A percentile compares a stretch with the other conserved stretches of the same genome.
These are phyloP conservation scores for Quercus alba DNA, from an alignment of 306 rosid genomes.

Conservation along the genomic window DNA sequence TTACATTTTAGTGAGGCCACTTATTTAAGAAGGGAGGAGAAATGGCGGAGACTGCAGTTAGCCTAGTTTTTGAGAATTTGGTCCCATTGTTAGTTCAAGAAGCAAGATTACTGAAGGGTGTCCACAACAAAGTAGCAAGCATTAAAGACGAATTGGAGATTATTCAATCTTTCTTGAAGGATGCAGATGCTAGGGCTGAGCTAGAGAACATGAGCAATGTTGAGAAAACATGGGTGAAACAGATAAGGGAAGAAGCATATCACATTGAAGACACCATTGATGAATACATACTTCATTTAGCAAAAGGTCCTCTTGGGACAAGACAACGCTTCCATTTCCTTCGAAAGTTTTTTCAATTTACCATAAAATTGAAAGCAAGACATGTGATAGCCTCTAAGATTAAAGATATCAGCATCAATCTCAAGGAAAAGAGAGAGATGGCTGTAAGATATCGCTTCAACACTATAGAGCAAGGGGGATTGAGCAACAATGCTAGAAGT, in stretches of 20 bases:
- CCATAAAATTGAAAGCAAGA: accelerated
- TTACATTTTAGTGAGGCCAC: no score
- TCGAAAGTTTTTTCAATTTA: no score
- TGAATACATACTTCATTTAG: neutral
- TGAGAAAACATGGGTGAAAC: slow-evolving; percentile 1
- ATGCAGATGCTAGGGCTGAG: neutral
- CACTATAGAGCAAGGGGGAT: no score
- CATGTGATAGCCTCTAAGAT: neutral
- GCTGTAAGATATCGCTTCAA: neutral
- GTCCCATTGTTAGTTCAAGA: neutral
- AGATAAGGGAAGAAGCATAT: neutral
- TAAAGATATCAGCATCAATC: neutral
- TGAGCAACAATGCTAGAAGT: no score
- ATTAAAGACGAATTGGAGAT: neutral
- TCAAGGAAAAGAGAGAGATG: neutral
- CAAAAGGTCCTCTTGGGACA: neutral
- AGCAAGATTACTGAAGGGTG: neutral
- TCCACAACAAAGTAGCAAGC: neutral
- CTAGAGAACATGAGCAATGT: neutral
- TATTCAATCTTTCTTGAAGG: neutral
- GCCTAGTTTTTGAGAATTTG: neutral
- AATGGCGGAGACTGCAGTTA: slow-evolving; percentile 4
- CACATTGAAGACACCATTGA: slow-evolving; percentile 12
- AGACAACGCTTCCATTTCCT: no score
- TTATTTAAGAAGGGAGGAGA: no score